Evolutionary conservation across 495 filamentous ascomycete species (phyloP), one percentile per base, ranked within the genome.

Genomic region (Platismatia glauca): DNA sequence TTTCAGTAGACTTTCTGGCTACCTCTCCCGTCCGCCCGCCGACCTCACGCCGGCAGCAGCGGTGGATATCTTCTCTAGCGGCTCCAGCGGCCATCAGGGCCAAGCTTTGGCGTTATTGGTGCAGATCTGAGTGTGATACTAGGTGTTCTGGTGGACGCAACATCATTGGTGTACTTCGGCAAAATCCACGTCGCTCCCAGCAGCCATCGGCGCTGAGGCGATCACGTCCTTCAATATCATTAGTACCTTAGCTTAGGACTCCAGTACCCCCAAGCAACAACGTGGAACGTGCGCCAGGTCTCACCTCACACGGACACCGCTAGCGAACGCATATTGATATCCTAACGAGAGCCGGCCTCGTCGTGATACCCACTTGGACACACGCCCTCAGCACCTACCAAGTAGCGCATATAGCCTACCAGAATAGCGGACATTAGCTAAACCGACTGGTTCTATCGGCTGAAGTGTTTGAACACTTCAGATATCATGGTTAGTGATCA

Each of bases 401-500:
- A 39, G 31, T 22, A 29, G 8, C 24, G n/a, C 44, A 55, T 29
- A 34, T 55, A 52, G 22, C 15, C 24, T 43, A 41, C 27, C 38
- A 43, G 48, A 31, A 22, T 56, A 62, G 50, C 50, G 27, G 31
- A 56, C 7, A 41, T 31, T 15, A 62, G 50, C 60, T 20, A 52
- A 3, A 50, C n/a, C 16, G 3, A 34, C n/a, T 22, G 27, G 55
- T 9, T n/a, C 18, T n/a, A 29, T 50, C 46, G 11, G 33, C 55
- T 38, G 29, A 57, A 38, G 33, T 41, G 33, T 34, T 38, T 5
- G 38, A 34, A 8, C 4, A 57, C 24, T 38, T 41, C 7, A 57
- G 43, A 20, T 52, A 24, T 38, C 29, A 59, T 66, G 60, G 59
- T 66, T 11, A 55, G 55, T 59, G 4, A 34, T 62, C 37, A 62